Base-by-base conservation (phyloP, 2,329 filamentous ascomycete genomes). In the Xylaria sp. region DNA sequence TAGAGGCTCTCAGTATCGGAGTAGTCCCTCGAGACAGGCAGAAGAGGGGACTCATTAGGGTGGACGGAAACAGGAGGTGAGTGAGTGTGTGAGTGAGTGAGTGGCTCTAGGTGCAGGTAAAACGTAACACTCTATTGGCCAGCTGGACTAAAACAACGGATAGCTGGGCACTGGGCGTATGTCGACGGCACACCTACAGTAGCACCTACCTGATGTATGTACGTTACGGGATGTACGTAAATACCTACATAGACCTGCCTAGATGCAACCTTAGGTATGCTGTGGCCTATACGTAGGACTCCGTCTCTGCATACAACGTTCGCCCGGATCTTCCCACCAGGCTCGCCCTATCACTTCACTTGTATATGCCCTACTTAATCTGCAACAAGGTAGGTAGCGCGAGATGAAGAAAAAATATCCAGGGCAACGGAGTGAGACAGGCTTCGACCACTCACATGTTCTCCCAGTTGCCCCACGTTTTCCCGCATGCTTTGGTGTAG, bases 1-100 rank as follows among this genome's bases (percentile, higher is more conserved):
- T 72, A 55, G 71, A 72, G 58, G 57, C 57, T 70, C 68, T 65
- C 21, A 70, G 55, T 68, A 70, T 70, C 69, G 73, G 74, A 75
- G 74, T 57, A 60, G 66, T 61, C 62, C 65, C 70, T 61, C 68
- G 61, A 65, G 65, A 61, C 45, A 69, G 32, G 45, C 21, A 69
- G 58, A 60, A 58, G 71, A 71, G 69, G 71, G 69, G 69, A 66
- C 60, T 68, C 71, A 72, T 72, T 62, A 69, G 65, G 62, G 58
- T 48, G 54, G 51, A 57, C 58, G 32, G 60, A 50, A 59, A 39
- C 60, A 34, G 34, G 42, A 50, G 42, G 32, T 51, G 53, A 19
- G 45, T 48, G 8, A 21, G 45, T 17, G 32, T 53, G 19, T 53
- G 39, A 21, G 48, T 14, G 12, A 27, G 24, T 27, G 24, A 27